Conservation (phyloP, 2,329 filamentous ascomycete species). For the Xylariaceae sp. region DNA sequence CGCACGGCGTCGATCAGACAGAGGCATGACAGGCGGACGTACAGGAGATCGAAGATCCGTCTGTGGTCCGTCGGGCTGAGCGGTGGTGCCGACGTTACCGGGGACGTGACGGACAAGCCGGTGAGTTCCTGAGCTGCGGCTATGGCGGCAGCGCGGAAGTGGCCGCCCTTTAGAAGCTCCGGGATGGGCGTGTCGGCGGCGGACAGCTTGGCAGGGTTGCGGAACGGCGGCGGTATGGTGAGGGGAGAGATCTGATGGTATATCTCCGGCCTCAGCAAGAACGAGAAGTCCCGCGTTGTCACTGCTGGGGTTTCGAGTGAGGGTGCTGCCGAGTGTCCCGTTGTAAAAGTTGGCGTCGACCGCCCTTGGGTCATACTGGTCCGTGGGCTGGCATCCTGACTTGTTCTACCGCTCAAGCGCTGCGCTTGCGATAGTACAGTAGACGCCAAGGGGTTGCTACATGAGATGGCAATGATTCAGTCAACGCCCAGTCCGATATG, state of each 20-base stretch:
- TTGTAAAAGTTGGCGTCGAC: too few relatives aligned
- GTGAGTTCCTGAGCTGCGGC: conserved; percentile 58
- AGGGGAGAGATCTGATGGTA: conserved; percentile 74
- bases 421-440: conserved; percentile 25
- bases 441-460: conserved; percentile 22
- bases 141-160: conserved; percentile 75
- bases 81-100: conserved; percentile 33
- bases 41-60: conserved; percentile 70
- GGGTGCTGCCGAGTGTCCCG: conserved; percentile 13
- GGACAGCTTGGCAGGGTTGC: conserved; percentile 61
- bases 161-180: conserved; percentile 62
- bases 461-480: not conserved
- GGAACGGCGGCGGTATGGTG: conserved; percentile 59
- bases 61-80: conserved; percentile 51
- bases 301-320: conserved; percentile 21
- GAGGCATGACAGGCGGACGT: conserved; percentile 75
- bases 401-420: conserved; percentile 19
- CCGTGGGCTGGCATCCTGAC: conserved; percentile 22
- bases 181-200: conserved; percentile 58
- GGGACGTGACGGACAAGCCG: too few relatives aligned
- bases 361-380: conserved; percentile 20
- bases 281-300: conserved; percentile 68
- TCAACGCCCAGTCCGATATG: conserved; percentile 5
- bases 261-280: conserved; percentile 71
- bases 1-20: conserved; percentile 68